These are phyloP conservation scores for Austropuccinia psidii DNA, from an alignment of 1,284 basidiomycete genomes.

Conservation along the genomic window DNA sequence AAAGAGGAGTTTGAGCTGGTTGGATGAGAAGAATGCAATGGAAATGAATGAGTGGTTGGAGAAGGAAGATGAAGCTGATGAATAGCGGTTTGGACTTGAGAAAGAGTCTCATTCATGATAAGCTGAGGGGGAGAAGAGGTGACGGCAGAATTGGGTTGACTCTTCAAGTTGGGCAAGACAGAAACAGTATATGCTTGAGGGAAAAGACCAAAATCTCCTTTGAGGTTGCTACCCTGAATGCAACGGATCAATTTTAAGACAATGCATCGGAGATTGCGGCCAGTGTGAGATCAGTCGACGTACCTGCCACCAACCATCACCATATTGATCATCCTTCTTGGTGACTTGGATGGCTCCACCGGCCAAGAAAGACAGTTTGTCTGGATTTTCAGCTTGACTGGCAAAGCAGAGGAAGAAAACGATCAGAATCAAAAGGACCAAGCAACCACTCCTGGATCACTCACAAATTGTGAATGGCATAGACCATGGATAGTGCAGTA, in stretches of 20 bases:
- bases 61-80: slow-evolving; percentile 52
- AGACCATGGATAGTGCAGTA: too few relatives aligned
- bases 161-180: slow-evolving; percentile 48
- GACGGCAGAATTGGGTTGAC: too few relatives aligned
- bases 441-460: too few relatives aligned
- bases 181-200: slow-evolving; percentile 77
- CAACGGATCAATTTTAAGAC: neutral
- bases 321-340: slow-evolving; percentile 87
- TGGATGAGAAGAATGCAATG: neutral
- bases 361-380: slow-evolving; percentile 78
- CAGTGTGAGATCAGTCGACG: slow-evolving; percentile 47
- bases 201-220: slow-evolving; percentile 78
- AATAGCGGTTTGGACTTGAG: slow-evolving; percentile 50
- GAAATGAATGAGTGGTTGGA: slow-evolving; percentile 39
- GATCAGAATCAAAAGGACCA: too few relatives aligned
- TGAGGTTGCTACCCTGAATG: slow-evolving; percentile 70
- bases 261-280: neutral
- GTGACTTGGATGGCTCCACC: slow-evolving; percentile 82
- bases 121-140: slow-evolving; percentile 37
- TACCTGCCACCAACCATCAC: slow-evolving; percentile 99
- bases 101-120: slow-evolving; percentile 44
- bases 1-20: too few relatives aligned
- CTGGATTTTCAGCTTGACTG: slow-evolving; percentile 72
- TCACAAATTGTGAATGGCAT: too few relatives aligned
- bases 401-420: too few relatives aligned